A percentile compares a stretch with the other conserved stretches of the same genome.
Evolutionary conservation across 805 yeast genomes (phyloP).

Genomic region (Blastobotrys parvus): DNA sequence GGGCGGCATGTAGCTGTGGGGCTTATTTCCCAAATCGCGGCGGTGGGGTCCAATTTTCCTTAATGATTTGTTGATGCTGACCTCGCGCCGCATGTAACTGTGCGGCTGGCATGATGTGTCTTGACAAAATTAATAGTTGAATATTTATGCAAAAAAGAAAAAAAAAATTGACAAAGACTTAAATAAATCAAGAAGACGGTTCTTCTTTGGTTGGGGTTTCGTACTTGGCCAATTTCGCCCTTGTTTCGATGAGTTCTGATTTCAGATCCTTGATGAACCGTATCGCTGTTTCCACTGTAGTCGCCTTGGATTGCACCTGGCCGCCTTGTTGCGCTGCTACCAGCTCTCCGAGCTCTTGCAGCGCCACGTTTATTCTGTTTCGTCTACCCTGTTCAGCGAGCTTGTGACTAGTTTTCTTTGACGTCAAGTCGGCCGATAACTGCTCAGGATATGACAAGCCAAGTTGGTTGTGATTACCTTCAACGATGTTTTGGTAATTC

Average conservation of each 20-base stretch:
- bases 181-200: not conserved
- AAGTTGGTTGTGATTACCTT: constrained; percentile 34
- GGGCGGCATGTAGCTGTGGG: no score
- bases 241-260: constrained; percentile 26
- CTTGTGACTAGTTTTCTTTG: constrained; percentile 70
- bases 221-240: constrained; percentile 4
- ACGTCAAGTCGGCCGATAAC: constrained; percentile 29
- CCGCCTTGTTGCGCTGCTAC: constrained; percentile 50
- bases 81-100: no score
- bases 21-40: no score
- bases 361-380: constrained; percentile 83
- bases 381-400: constrained; percentile 95
- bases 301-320: constrained; percentile 72
- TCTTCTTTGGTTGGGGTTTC: not conserved
- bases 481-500: constrained; percentile 36
- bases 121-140: no score
- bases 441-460: constrained; percentile 36
- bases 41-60: no score
- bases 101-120: no score
- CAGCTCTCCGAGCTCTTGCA: constrained; percentile 60
- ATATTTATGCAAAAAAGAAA: not conserved
- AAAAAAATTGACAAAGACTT: not conserved
- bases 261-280: constrained; percentile 49
- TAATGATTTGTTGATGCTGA: no score
- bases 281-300: constrained; percentile 87